Percentiles rank a stretch among this genome's conserved stretches.
Conservation (phyloP, 345 rosid genomes). For the Eucalyptus cladocalyx region DNA sequence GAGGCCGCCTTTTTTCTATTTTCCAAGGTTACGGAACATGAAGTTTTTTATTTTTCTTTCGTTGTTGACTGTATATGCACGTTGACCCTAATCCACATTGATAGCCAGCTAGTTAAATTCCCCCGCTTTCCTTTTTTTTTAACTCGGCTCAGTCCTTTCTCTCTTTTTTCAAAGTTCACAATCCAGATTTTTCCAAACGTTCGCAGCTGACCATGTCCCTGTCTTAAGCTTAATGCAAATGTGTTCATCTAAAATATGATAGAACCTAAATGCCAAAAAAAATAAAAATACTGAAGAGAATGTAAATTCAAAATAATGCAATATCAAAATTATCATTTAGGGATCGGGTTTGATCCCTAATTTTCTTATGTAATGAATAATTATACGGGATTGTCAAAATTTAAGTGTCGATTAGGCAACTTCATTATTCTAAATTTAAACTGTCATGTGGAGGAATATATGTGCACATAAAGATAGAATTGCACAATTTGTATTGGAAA, state of each 20-base stretch:
- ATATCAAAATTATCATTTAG: neutral
- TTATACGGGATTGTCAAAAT: neutral
- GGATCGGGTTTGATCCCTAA: neutral
- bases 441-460: neutral
- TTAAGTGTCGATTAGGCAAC: neutral
- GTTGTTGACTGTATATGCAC: neutral
- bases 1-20: too few relatives aligned
- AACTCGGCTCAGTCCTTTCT: too few relatives aligned
- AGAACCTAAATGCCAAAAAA: neutral
- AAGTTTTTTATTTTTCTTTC: neutral
- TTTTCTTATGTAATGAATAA: neutral
- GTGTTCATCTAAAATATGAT: neutral
- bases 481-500: neutral
- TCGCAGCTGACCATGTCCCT: neutral
- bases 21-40: neutral
- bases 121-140: neutral
- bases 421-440: neutral
- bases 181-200: neutral
- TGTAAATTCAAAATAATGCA: neutral
- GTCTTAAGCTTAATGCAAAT: neutral
- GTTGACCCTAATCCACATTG: neutral
- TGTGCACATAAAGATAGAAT: neutral
- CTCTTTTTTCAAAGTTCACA: neutral
- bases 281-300: neutral
- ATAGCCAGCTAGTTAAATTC: neutral